Base-by-base conservation (phyloP, 129 eudicot species). In the Artemisia argyi region DNA sequence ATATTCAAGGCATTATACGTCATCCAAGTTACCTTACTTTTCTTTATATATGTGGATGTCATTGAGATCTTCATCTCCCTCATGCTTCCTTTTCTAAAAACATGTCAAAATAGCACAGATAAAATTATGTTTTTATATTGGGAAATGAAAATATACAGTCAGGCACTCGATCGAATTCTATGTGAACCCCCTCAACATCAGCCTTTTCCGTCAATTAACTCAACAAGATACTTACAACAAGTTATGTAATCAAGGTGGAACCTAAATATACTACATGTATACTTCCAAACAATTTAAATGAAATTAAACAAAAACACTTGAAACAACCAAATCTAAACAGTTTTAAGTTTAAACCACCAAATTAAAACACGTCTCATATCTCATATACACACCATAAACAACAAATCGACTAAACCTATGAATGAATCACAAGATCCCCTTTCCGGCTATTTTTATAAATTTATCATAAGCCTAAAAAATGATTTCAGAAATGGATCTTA, bases 11-110 rank as follows among this genome's bases (percentile, higher is more conserved):
- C 39, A 30, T 30, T 30, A 0, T 3, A 30, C 0, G 4, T 5
- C 6, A 30, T 30, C 39, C 71, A 75, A 71, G 65, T 83, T 83
- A 91, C 96, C 97, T 91, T 91, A 78, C 91, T 85, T 77, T 85
- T 88, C 85, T 88, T 88, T 20, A 79, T 85, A 88, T 61, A 73
- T 82, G 67, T 85, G 90, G 72, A 75, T 71, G 55, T 82, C 94
- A 75, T 76, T 82, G 64, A 73, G 66, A 72, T 88, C 95, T 69
- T 82, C 95, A 54, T 85, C 87, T 42, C 94, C 91, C 30, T 83
- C 95, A 80, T 88, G 88, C 85, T 83, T 88, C 81, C 95, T 83
- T 69, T 88, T 88, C 91, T 88, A 72, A 57, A 76, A 81, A 63
- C 24, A 44, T 51, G 4, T 16, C 13, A 72, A 64, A 47, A 32